Conservation (phyloP, 148 eudicot species). For the Nepenthes gracilis region DNA sequence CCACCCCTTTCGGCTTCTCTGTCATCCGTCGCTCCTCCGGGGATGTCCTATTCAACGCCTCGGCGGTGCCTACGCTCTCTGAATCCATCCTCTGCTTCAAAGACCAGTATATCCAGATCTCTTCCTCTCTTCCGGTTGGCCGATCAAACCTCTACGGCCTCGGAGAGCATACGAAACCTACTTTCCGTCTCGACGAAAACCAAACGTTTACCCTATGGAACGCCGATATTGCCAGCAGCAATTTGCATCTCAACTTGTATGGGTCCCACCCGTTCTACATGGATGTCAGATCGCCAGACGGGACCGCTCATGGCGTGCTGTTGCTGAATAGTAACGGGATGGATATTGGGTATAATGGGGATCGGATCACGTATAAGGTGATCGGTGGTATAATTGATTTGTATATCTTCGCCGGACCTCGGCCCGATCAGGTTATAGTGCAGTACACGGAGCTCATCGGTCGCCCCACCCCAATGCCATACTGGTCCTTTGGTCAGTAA, state of each 20-base stretch:
- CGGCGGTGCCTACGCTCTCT: slow-evolving; percentile 14
- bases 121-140: slow-evolving; percentile 45
- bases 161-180: slow-evolving; percentile 41
- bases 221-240: slow-evolving; percentile 30
- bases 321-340: slow-evolving; percentile 44
- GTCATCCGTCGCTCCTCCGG: slow-evolving; percentile 46
- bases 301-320: slow-evolving; percentile 36
- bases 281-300: slow-evolving; percentile 29
- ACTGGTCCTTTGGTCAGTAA: slow-evolving; percentile 47
- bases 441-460: slow-evolving; percentile 45
- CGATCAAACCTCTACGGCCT: slow-evolving; percentile 62
- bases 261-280: slow-evolving; percentile 53
- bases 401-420: slow-evolving; percentile 30
- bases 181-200: slow-evolving; percentile 21
- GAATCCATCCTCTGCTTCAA: slow-evolving; percentile 49
- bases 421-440: slow-evolving; percentile 26
- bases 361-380: slow-evolving; percentile 32
- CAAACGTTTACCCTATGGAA: slow-evolving; percentile 41
- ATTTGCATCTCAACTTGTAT: slow-evolving; percentile 27
- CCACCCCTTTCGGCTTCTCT: slow-evolving; percentile 65
- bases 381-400: slow-evolving; percentile 49
- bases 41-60: slow-evolving; percentile 50
- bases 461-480: slow-evolving; percentile 51
- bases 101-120: slow-evolving; percentile 55
- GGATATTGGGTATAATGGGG: slow-evolving; percentile 45